Evolutionary conservation across 176 grass and related monocot species (phyloP), one percentile per base, ranked within the genome.

Genomic region (Bothriochloa decipiens): DNA sequence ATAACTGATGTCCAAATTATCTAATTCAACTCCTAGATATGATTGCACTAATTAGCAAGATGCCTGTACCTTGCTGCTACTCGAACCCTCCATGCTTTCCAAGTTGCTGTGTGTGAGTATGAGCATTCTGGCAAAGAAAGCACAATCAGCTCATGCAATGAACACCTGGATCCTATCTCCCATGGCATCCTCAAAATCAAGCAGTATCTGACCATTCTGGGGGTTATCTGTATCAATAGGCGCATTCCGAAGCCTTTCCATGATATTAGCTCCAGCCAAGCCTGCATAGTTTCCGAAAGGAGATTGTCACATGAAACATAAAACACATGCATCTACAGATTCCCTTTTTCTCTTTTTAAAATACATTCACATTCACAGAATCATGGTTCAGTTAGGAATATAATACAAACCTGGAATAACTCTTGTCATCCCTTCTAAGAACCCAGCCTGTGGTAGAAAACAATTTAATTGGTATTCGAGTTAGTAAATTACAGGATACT

Each of bases 161-260:
- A 92, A 93, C 68, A 98, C 91, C 41, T 90, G 93, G 62, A 98
- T 95, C 83, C 93, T 85, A 53, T 98, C 96, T 81, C 96, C 96
- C 49, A 83, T 66, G 0, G 87, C 86, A 64, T 95, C 86, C 83
- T 94, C 89, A 71, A 98, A 92, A 87, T 98, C 96, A 8, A 98
- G 88, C 80, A 98, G 83, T 83, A 95, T 72, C 81, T 95, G 94
- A 6, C 91, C 96, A 27, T 92, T 94, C 77, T 91, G 85, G 20
- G 87, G 77, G 74, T 91, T 78, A 35, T 84, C 91, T 50, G 47
- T 36, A 28, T 95, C 91, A 2, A 85, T 58, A 9, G 92, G 89
- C 6, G 91, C 93, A 29, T 98, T 74, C 42, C 88, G 86, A 80
- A 98, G 84, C 83, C 89, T 90, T 84, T 95, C 93, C 83, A 95